Conservation (phyloP, 2,329 filamentous ascomycete genomes). For the Basipetospora chlamydospora region DNA sequence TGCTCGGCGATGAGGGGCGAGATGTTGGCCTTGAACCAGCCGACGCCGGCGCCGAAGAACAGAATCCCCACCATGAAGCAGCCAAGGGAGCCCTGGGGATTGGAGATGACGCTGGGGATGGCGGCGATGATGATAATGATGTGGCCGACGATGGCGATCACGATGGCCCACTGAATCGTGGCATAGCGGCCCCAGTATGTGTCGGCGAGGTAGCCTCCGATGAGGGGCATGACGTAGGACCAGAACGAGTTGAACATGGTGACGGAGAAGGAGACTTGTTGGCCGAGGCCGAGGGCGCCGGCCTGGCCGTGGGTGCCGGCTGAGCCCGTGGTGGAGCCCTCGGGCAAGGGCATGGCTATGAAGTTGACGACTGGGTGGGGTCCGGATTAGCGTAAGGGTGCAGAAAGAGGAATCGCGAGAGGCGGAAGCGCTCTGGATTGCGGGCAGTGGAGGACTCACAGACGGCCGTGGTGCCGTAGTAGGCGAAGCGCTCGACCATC, state of each 20-base stretch:
- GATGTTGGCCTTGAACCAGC: slow-evolving; percentile 64
- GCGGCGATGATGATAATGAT: slow-evolving; percentile 51
- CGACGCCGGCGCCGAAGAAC: slow-evolving; percentile 45
- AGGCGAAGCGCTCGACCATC: slow-evolving; percentile 58
- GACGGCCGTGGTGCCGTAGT: slow-evolving; percentile 52
- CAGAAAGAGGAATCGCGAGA: neutral
- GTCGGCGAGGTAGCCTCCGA: slow-evolving; percentile 33
- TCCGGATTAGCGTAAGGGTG: no score
- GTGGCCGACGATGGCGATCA: slow-evolving; percentile 49
- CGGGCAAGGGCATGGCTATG: slow-evolving; percentile 42
- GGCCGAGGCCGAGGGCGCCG: slow-evolving; percentile 42
- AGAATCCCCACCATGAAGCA: slow-evolving; percentile 48
- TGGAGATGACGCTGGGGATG: slow-evolving; percentile 45
- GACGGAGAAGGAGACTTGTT: slow-evolving; percentile 32
- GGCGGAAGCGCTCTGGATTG: neutral
- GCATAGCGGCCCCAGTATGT: slow-evolving; percentile 54
- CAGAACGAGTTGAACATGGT: slow-evolving; percentile 41
- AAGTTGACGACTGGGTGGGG: slow-evolving; percentile 40
- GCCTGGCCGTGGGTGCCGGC: slow-evolving; percentile 22
- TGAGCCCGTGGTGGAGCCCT: slow-evolving; percentile 39
- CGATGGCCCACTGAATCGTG: slow-evolving; percentile 50
- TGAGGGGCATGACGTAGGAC: slow-evolving; percentile 44
- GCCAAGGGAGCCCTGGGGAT: slow-evolving; percentile 39
- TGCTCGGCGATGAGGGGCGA: slow-evolving; percentile 54
- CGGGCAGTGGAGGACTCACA: slow-evolving; percentile 31